Conservation (phyloP, 306 rosid species). For the Medicago arabica region DNA sequence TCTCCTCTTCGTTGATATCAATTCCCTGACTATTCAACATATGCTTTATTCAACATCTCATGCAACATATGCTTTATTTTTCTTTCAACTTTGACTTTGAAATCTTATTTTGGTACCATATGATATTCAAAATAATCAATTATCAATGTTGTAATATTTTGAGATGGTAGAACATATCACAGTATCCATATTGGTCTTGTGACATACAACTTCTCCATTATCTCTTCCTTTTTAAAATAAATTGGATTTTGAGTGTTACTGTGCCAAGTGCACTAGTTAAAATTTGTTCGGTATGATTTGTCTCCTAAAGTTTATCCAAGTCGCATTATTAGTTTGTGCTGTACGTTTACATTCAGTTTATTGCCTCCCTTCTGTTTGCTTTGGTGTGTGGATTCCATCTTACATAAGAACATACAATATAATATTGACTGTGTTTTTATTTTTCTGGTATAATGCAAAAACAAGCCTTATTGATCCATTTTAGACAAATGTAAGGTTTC, state of each 20-base stretch:
- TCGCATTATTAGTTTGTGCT: not conserved
- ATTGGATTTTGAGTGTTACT: not conserved
- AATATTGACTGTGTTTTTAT: not conserved
- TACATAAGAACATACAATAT: not conserved
- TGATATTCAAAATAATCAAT: not conserved
- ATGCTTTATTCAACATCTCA: not conserved
- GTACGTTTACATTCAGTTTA: not conserved
- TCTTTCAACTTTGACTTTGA: constrained; percentile 1
- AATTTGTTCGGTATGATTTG: not conserved
- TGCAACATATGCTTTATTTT: not conserved
- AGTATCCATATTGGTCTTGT: constrained; percentile 4
- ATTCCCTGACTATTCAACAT: not conserved
- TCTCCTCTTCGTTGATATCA: not conserved
- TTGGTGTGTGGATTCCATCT: constrained; percentile 3
- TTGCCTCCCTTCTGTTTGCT: not conserved
- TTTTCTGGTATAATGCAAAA: not conserved
- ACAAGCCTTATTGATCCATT: constrained; percentile 6
- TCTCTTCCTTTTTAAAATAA: not conserved
- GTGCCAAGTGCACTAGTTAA: not conserved
- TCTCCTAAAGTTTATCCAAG: constrained; percentile 1
- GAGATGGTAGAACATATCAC: constrained; percentile 8
- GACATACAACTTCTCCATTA: constrained; percentile 17
- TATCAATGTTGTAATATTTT: constrained; percentile 21
- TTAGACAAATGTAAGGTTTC: constrained; percentile 15
- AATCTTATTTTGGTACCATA: constrained; percentile 11